Evolutionary conservation across 441 rosid species (phyloP), one percentile per base, ranked within the genome.

Genomic region (Arabidopsis hybrid): DNA sequence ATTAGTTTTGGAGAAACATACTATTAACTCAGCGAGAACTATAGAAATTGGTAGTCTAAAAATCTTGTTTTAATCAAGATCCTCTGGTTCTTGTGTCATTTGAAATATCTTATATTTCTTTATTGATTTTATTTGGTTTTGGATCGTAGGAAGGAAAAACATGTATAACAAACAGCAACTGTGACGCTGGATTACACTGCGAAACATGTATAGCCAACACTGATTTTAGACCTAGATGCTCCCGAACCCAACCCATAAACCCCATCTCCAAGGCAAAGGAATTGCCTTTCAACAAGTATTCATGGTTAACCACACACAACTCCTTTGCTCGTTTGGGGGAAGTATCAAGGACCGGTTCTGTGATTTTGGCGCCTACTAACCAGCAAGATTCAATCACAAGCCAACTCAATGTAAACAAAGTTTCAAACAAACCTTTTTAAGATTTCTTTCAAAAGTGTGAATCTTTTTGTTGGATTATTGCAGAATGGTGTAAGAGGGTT

Each of bases 401-500:
- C 74, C 91, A 89, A 73, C 91, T 87, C 60, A 77, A 45, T 63
- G 93, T 89, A 74, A 60, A 2, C 51, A 49, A 60, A 8, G 53
- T 74, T 49, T 55, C 43, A 38, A 31, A 49, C 17, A 73, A 82
- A 67, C 83, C 83, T 4, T 83, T 73, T 38, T 73, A 77, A 72
- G 65, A n/a, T 84, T 84, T 85, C 80, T 80, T 69, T 76, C 62
- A 52, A 60, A 84, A 18, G 76, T 5, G 10, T 62, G 53, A 62
- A n/a, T 42, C 32, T 31, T 66, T 45, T 11, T 38, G 39, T 51
- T 49, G n/a, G 47, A 35, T 36, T 68, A 36, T 72, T 78, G 80
- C 82, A 89, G 91, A 87, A 89, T 80, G 91, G 94, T 40, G 83
- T 85, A 21, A 82, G 93, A 83, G 91, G 90, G 36, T 80, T 89